Conservation (phyloP, 257 asterid genomes). For the Gentiana dahurica region DNA sequence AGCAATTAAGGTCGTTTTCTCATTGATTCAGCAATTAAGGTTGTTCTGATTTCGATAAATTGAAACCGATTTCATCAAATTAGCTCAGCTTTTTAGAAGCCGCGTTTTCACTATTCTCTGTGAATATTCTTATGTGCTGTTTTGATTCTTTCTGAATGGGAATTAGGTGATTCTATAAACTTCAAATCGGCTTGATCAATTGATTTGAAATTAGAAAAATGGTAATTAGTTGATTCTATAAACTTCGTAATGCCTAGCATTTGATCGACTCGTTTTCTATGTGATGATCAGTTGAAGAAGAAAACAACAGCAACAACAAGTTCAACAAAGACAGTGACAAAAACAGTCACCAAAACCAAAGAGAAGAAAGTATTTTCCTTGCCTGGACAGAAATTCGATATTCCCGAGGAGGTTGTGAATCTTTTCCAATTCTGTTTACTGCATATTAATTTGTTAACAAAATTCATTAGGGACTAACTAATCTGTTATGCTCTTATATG, state of each 20-base stretch:
- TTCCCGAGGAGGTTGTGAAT: conserved; percentile 77
- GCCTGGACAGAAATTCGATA: conserved; percentile 83
- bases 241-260: not conserved
- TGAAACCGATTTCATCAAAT: too few relatives aligned
- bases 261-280: conserved; percentile 16
- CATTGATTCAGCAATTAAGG: too few relatives aligned
- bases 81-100: too few relatives aligned
- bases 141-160: too few relatives aligned
- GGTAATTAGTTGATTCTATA: not conserved
- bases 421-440: not conserved
- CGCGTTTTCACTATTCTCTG: too few relatives aligned
- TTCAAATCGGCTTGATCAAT: too few relatives aligned
- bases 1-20: too few relatives aligned
- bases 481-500: conserved; percentile 1
- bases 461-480: conserved; percentile 4
- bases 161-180: too few relatives aligned
- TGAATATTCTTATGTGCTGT: too few relatives aligned
- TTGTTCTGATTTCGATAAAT: too few relatives aligned
- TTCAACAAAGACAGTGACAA: conserved; percentile 39
- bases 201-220: not conserved
- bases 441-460: not conserved
- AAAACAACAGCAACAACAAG: conserved; percentile 34
- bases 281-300: conserved; percentile 50
- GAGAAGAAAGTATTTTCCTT: conserved; percentile 72
- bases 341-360: conserved; percentile 49